Evolutionary conservation across 2,329 filamentous ascomycete genomes (phyloP), one percentile per base, ranked within the genome.

Genomic region (Cercospora zeae-maydis): DNA sequence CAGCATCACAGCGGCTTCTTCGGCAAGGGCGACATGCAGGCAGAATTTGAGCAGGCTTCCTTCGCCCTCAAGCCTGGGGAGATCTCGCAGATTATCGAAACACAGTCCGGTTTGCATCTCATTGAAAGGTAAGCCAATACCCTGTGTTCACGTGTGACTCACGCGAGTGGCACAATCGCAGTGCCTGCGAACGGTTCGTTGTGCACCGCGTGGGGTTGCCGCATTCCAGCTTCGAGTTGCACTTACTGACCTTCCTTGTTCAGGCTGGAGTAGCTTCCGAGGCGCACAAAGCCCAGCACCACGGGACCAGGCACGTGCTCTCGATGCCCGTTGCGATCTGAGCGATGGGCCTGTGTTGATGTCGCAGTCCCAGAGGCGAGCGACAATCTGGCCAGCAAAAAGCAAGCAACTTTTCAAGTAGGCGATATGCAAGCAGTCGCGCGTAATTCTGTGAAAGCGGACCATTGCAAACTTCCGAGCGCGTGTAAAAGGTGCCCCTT

Each of bases 31-130:
- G 93, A 98, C 73, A 99, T 99, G 95, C 95, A 99, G 77, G 93
- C 93, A 81, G 93, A 97, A 79, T 99, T 99, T 74, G 95, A 99
- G 79, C 92, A 97, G 61, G 93, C 93, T 4, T 90, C 95, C 1
- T 99, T 99, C 79, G 88, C 85, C n/a, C 82, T 99, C 60, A 85
- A 93, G 77, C 88, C 89, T 1, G 93, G 92, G 34, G 86, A 97
- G 78, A 87, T 98, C 73, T 97, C 93, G 78, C 83, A 84, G 52
- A 83, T 97, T 37, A 89, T 98, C 11, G 90, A 96, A 78, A 97
- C 95, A 39, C 93, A 92, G 55, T 97, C 93, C 58, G 95, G 95
- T 0, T 82, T 98, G 73, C 95, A 99, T 80, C 82, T 99, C 78
- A 99, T 99, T 78, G 90, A 98, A 80, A 89, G 93, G 92, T 96